Conservation (phyloP, 148 eudicot species). For the Rheum nobile region DNA sequence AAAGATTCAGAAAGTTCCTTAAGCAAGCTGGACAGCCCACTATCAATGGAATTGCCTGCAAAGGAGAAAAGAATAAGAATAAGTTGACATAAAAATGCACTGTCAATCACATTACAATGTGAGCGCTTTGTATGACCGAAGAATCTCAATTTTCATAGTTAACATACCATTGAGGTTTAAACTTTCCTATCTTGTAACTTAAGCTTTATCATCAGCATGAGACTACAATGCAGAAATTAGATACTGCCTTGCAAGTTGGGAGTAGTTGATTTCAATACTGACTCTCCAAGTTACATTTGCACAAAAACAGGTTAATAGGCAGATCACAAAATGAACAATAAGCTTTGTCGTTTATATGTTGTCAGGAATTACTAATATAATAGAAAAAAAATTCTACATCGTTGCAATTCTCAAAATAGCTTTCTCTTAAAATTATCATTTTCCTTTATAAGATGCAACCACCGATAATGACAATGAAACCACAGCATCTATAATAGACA, state of each 20-base stretch:
- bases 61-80: constrained; percentile 5
- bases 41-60: constrained; percentile 56
- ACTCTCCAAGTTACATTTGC: background rate
- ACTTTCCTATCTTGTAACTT: background rate
- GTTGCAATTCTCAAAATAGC: background rate
- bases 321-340: background rate
- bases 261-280: background rate
- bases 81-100: background rate
- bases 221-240: background rate
- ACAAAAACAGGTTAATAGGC: background rate
- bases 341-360: background rate
- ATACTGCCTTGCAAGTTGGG: background rate
- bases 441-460: background rate
- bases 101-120: background rate
- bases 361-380: background rate
- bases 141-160: background rate
- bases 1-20: constrained; percentile 64
- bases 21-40: constrained; percentile 75
- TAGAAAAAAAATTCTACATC: background rate
- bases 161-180: background rate
- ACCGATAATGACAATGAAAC: background rate
- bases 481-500: background rate
- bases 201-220: background rate
- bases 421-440: background rate
- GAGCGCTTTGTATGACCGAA: background rate